Evolutionary conservation across 2,329 filamentous ascomycete species (phyloP).

Genomic region (Hymenoscyphus albidus): DNA sequence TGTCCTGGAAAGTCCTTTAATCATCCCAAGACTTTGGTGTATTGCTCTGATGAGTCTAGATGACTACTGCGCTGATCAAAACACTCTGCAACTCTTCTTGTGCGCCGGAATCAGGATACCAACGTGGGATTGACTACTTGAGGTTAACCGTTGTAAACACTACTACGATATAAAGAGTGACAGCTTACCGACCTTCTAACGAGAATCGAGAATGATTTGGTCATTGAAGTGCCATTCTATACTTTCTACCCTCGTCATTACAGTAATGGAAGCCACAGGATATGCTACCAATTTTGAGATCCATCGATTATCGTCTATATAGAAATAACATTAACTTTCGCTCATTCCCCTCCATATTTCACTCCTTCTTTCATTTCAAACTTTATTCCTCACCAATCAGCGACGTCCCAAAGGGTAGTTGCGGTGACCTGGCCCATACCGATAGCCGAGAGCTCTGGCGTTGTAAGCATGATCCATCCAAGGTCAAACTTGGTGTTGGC

Average conservation of each 20-base stretch:
- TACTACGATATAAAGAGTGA: too few relatives aligned
- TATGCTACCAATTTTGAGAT: not conserved
- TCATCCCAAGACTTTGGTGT: too few relatives aligned
- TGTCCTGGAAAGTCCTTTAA: too few relatives aligned
- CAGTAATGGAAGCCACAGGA: not conserved
- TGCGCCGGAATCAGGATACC: too few relatives aligned
- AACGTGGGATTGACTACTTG: too few relatives aligned
- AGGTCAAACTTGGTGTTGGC: not conserved
- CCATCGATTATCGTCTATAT: not conserved
- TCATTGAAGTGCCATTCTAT: not conserved
- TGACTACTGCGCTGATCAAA: too few relatives aligned
- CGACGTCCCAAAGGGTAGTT: not conserved
- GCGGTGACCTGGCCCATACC: not conserved
- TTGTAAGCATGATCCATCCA: constrained; percentile 4
- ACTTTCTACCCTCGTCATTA: not conserved
- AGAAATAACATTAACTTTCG: not conserved
- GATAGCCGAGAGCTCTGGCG: not conserved
- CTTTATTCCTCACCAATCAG: not conserved
- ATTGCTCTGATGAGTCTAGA: too few relatives aligned
- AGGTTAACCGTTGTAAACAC: too few relatives aligned
- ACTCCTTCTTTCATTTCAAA: not conserved
- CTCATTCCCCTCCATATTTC: not conserved
- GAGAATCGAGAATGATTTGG: too few relatives aligned
- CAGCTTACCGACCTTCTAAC: too few relatives aligned
- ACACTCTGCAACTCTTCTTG: too few relatives aligned